Base-by-base conservation (phyloP, 805 yeast species). In the Candida tibetensis region DNA sequence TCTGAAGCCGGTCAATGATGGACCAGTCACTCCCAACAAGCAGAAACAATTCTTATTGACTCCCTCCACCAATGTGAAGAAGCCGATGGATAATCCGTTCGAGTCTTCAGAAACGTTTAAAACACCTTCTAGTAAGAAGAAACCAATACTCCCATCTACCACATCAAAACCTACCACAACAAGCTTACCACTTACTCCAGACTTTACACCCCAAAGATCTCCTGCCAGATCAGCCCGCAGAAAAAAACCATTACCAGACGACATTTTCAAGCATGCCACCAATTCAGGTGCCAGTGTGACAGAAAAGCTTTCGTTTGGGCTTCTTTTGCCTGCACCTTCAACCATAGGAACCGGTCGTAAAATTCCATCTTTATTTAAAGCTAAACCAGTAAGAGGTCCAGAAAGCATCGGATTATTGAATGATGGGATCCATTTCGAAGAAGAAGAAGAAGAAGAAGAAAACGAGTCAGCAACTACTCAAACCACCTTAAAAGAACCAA, bases 331-430 rank as follows among this genome's bases (percentile, higher is more conserved):
- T 2, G 56, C 60, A 15, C 71, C 68, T 4, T 60, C 69, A 1
- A 60, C 66, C 1, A 53, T 64, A 7, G 71, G 72, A 1, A 48
- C 65, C 5, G 72, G 71, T 3, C 51, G 71, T 32, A 57, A 48
- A 39, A 31, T 44, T 13, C 29, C 40, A 5, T 36, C 18, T 16
- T 37, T 48, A 30, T 8, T 28, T 23, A 28, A 46, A 41, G n/a
- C 46, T 36, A 4, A 21, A 30, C 14, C 19, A 8, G 14, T 28
- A 16, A 9, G 13, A 23, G 19, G 41, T 39, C 30, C 50, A 45
- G 46, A 53, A 48, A 13, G 45, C 52, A 5, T 44, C 50, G 36
- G 38, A 46, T 17, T 42, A 29, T 35, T 34, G 55, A 51, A 60
- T 38, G 49, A 55, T 28, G 48, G 50, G 25, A 46, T 61, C 30